Conservation (phyloP, 1,284 basidiomycete species). For the Boletus holoroseus region DNA sequence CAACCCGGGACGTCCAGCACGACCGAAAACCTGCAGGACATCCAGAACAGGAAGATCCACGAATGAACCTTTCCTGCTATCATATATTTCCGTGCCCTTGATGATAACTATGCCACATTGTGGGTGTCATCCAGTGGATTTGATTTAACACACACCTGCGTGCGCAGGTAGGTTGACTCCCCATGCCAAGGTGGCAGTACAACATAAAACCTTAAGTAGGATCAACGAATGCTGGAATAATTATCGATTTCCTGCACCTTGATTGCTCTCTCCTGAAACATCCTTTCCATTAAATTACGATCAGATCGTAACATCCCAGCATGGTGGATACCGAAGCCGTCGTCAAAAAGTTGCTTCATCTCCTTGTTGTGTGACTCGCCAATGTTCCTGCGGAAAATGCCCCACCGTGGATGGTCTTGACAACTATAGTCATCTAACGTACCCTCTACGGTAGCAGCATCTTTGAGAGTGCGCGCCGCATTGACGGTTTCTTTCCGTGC, state of each 20-base stretch:
- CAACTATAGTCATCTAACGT: slow-evolving; percentile 75
- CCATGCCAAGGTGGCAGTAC: slow-evolving; percentile 98
- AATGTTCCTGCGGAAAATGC: slow-evolving; percentile 74
- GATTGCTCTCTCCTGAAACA: slow-evolving; percentile 89
- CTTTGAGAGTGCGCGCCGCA: slow-evolving; percentile 79
- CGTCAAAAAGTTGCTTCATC: slow-evolving; percentile 92
- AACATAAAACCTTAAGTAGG: slow-evolving; percentile 79
- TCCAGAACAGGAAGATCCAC: slow-evolving; percentile 94
- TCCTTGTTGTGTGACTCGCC: slow-evolving; percentile 87
- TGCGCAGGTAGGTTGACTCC: slow-evolving; percentile 99
- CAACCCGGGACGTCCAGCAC: slow-evolving; percentile 94
- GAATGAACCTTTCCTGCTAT: slow-evolving; percentile 83
- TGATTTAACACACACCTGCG: slow-evolving; percentile 57
- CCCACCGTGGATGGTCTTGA: slow-evolving; percentile 71
- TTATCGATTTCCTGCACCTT: slow-evolving; percentile 53
- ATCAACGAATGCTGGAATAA: slow-evolving; percentile 8
- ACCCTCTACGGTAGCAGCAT: slow-evolving; percentile 74
- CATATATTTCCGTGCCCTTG: slow-evolving; percentile 97
- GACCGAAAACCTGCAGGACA: slow-evolving; percentile 95
- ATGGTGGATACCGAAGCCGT: slow-evolving; percentile 97
- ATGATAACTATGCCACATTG: slow-evolving; percentile 66
- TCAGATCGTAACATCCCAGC: slow-evolving; percentile 97
- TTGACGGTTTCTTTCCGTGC: slow-evolving; percentile 98
- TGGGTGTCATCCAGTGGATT: slow-evolving; percentile 11
- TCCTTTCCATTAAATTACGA: slow-evolving; percentile 90